Conservation (phyloP, 2,329 filamentous ascomycete species). For the Aspergillus fischeri region DNA sequence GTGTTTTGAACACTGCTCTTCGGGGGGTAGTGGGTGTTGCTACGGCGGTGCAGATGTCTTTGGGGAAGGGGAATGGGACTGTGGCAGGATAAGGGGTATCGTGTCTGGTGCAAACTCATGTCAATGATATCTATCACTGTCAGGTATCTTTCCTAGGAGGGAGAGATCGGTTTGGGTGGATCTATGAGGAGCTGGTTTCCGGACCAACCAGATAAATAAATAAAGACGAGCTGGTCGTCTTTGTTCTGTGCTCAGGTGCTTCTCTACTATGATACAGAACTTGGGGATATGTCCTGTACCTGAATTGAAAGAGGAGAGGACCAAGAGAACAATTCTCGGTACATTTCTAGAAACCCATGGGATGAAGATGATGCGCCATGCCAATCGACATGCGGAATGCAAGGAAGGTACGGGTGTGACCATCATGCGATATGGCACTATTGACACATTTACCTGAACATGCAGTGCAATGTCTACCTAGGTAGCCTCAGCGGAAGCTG, state of each 20-base stretch:
- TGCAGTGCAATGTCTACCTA: background rate
- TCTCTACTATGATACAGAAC: background rate
- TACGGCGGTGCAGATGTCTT: background rate
- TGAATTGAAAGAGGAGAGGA: background rate
- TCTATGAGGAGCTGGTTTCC: background rate
- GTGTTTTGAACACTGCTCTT: background rate
- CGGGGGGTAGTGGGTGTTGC: background rate
- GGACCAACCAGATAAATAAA: background rate
- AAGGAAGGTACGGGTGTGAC: background rate
- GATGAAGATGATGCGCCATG: background rate
- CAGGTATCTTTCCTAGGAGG: background rate
- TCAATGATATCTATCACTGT: background rate
- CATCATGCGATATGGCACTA: background rate
- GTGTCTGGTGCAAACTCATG: background rate
- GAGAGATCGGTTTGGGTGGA: background rate
- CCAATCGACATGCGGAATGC: background rate
- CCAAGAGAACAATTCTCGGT: too few relatives aligned
- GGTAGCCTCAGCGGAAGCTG: background rate
- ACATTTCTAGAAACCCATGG: background rate
- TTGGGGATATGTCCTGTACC: background rate
- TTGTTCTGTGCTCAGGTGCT: background rate
- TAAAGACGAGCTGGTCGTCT: background rate
- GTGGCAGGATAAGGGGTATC: background rate
- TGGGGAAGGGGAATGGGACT: background rate
- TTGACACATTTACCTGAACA: background rate